Evolutionary conservation across 139 green algal genomes (phyloP), one percentile per base, ranked within the genome.

Genomic region (Desmodesmus armatus): DNA sequence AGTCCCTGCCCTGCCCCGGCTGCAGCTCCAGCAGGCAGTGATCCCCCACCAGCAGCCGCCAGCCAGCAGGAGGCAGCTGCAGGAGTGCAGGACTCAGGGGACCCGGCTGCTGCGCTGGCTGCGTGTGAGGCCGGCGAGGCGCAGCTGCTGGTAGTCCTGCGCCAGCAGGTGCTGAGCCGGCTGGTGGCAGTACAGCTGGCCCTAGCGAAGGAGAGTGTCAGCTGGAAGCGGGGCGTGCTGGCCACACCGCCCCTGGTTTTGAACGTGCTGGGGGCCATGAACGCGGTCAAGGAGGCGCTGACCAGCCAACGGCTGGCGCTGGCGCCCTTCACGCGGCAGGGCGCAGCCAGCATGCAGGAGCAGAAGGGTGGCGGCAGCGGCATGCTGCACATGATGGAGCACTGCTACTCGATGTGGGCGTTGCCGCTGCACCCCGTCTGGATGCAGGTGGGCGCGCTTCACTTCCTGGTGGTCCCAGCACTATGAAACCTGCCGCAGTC

Each of bases 361-460:
- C 51, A 31, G 47, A 33, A 29, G 76, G 76, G 37, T 44, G 76
- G 76, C 2, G 27, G 27, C 9, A 31, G 43, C 55, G 76, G 55
- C 23, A 53, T 82, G 76, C 40, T 72, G 37, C 62, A 55, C 5
- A 9, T 82, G 25, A 72, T 37, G 21, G 76, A 37, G 5, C 37
- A 55, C 76, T 82, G 76, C 37, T 82, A 72, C 40, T 72, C 55
- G 35, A 40, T 82, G 15, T 82, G 76, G 76, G 76, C 76, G 9
- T 33, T 43, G 40, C 76, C 76, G 19, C 37, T 82, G 55, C 76
- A 82, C 39, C 76, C 76, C 1, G 15, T 51, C 5, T 82, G 76
- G 76, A 35, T 82, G 9, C 27, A 82, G 53, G 76, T 82, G 53
- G n/a, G 76, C 0, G 15, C n/a, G n/a, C n/a, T n/a, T n/a, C n/a